These are phyloP conservation scores for Aspergillus oerlinghausenensis DNA, from an alignment of 2,329 filamentous ascomycete genomes.

Conservation along the genomic window DNA sequence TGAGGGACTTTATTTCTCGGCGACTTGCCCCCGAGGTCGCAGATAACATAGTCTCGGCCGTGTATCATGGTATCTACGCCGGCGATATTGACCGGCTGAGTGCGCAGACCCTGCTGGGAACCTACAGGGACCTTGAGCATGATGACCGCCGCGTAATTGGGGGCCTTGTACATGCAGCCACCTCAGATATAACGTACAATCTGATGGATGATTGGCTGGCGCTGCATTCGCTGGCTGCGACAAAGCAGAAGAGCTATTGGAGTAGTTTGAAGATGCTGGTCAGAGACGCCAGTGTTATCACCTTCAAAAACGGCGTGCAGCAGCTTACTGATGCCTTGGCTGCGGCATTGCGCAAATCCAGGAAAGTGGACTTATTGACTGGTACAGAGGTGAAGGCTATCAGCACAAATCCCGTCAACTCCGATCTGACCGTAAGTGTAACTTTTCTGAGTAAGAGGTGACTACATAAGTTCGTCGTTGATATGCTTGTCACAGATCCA, in stretches of 20 bases:
- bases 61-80: conserved; percentile 85
- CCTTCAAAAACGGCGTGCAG: conserved; percentile 55
- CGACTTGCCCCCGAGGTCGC: conserved; percentile 53
- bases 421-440: conserved; percentile 22
- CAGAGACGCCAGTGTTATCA: conserved; percentile 35
- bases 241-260: conserved; percentile 14
- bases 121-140: conserved; percentile 46
- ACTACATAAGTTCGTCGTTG: background rate
- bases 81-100: conserved; percentile 82
- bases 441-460: background rate
- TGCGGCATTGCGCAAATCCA: conserved; percentile 45
- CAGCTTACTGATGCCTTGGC: conserved; percentile 55
- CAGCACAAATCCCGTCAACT: conserved; percentile 16
- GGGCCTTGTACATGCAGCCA: conserved; percentile 11
- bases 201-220: conserved; percentile 27
- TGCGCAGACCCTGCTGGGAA: conserved; percentile 58
- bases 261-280: conserved; percentile 14
- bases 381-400: conserved; percentile 48
- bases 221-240: conserved; percentile 8
- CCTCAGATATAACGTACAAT: conserved; percentile 7
- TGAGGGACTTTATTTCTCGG: conserved; percentile 62
- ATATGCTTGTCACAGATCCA: conserved; percentile 13
- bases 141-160: conserved; percentile 16
- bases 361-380: conserved; percentile 58
- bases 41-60: conserved; percentile 70